Base-by-base conservation (phyloP, 352 stramenopile species). In the Pythium phragmitis region DNA sequence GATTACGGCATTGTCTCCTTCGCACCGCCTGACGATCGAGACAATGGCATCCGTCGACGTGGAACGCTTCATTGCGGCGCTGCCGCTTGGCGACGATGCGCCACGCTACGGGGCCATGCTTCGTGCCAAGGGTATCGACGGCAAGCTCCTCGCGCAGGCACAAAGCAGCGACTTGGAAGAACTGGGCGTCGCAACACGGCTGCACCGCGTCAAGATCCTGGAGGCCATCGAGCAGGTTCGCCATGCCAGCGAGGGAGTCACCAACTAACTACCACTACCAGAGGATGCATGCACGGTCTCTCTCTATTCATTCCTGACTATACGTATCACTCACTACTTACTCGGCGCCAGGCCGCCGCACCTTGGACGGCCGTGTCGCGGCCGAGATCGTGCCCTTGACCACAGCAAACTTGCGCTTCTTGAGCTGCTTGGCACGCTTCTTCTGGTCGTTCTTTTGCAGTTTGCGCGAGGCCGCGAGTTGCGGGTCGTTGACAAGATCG, bases 391-490 rank as follows among this genome's bases (percentile, higher is more conserved):
- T 83, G 41, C 87, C 87, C 70, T 96, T 96, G 55, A 94, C 60
- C 33, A 94, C 73, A n/a, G 82, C 76, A 63, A 88, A 82, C 73
- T 96, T 96, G 67, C 88, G 84, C 70, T 96, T 96, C 63, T 91
- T 91, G 47, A 94, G 55, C 69, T 96, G 84, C 75, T 95, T 95
- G 21, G 78, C 73, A 37, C 65, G 75, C 47, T 80, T 80, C 71
- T 97, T 97, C 36, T 82, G 71, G 51, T 94, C 79, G 69, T 96
- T 94, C 71, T 95, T 94, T 36, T 89, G 77, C 47, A 96, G 83
- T 61, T 93, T 92, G 43, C 86, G 88, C 63, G 82, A 74, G 6
- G 87, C 86, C 3, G 82, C 85, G 41, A 77, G 74, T 57, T 91
- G 74, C 19, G 88, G 87, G 46, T 97, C 79, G 11, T 81, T 74